A percentile compares a stretch with the other conserved stretches of the same genome.
phyloP scores from a whole-genome alignment of 78 protist genomes.

The Dictyostelium citrinum region DNA sequence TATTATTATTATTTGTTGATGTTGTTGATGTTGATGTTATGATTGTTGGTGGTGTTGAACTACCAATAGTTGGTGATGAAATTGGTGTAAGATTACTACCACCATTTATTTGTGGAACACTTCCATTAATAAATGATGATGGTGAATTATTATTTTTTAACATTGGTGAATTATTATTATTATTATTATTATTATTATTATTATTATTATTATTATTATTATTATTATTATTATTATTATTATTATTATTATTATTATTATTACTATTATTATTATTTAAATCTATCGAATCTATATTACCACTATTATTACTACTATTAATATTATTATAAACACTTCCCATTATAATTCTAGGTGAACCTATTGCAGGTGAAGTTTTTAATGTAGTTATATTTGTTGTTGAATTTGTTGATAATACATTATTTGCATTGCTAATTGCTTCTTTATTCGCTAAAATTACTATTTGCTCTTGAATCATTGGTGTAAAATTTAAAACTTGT shows the following conservation, averaged over 20 bases:
- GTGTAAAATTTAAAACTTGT: slow-evolving; percentile 19
- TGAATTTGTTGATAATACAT: neutral
- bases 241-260: no score
- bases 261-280: no score
- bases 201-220: neutral
- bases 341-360: neutral
- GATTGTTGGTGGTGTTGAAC: neutral
- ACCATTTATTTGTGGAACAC: neutral
- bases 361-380: neutral
- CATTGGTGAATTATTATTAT: neutral
- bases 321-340: neutral
- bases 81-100: neutral
- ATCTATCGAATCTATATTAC: neutral
- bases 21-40: neutral
- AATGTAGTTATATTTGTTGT: neutral
- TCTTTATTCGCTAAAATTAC: neutral
- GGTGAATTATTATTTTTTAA: neutral
- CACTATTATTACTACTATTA: neutral
- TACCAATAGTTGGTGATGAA: neutral
- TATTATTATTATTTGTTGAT: neutral
- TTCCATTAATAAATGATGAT: slow-evolving; percentile 7
- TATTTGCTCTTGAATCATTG: slow-evolving; percentile 7
- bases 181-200: neutral
- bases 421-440: neutral
- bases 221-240: no score